Evolutionary conservation across 495 filamentous ascomycete species (phyloP).

Genomic region (Evansstolkia leycettana): DNA sequence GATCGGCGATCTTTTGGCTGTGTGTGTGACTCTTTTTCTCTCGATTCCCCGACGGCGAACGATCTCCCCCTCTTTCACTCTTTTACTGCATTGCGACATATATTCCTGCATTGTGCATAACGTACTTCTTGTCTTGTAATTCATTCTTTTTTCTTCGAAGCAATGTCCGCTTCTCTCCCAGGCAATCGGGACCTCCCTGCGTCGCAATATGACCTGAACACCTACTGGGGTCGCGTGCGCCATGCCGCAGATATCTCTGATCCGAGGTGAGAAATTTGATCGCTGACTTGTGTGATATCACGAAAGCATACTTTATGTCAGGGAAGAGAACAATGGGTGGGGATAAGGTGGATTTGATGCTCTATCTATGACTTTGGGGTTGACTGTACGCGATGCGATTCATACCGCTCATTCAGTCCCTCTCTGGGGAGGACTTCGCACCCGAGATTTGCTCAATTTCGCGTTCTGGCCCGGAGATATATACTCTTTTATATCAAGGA

Average conservation of each 20-base stretch:
- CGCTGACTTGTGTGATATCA: constrained; percentile 1
- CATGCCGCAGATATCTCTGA: constrained; percentile 86
- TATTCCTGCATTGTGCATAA: too few species aligned
- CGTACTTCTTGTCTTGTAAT: constrained; percentile 3
- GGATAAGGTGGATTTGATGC: too few species aligned
- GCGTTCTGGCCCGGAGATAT: too few species aligned
- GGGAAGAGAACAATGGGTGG: too few species aligned
- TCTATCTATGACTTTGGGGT: too few species aligned
- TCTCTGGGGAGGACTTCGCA: too few species aligned
- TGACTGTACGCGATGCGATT: too few species aligned
- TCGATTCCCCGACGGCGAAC: constrained; percentile 1
- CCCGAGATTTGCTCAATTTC: too few species aligned
- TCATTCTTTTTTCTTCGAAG: constrained; percentile 2
- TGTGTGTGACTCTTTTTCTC: constrained; percentile 5
- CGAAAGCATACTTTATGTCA: too few species aligned
- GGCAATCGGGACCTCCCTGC: constrained; percentile 74
- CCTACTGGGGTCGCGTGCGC: constrained; percentile 89
- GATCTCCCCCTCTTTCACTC: too few species aligned
- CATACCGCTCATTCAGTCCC: too few species aligned
- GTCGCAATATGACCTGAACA: constrained; percentile 83
- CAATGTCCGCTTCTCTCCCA: constrained; percentile 84
- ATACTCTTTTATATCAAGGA: not conserved
- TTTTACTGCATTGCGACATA: too few species aligned
- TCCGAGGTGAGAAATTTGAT: constrained; percentile 61
- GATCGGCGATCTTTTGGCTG: constrained; percentile 11